Evolutionary conservation across 495 filamentous ascomycete genomes (phyloP).

Genomic region (Mytilinidion resinicola): DNA sequence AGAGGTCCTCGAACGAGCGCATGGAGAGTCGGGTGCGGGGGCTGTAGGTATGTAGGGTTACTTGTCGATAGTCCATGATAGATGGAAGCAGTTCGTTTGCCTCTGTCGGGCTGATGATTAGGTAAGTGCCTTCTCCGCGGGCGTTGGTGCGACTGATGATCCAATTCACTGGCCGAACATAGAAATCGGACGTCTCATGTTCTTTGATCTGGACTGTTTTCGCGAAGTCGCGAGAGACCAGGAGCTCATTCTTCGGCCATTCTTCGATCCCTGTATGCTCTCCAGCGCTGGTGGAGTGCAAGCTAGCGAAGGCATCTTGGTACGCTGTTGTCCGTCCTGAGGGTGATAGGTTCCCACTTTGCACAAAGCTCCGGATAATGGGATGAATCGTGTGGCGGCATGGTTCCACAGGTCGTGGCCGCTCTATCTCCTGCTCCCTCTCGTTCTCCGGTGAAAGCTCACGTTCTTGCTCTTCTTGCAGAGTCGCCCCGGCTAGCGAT

Average conservation of each 20-base stretch:
- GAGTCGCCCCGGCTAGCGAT: slow-evolving; percentile 33
- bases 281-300: slow-evolving; percentile 40
- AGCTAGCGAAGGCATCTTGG: slow-evolving; percentile 43
- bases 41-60: slow-evolving; percentile 52
- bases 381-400: slow-evolving; percentile 40
- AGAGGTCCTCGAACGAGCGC: slow-evolving; percentile 34
- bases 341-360: slow-evolving; percentile 22
- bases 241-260: slow-evolving; percentile 39
- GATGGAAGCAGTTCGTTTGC: slow-evolving; percentile 46
- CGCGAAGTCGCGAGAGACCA: slow-evolving; percentile 53
- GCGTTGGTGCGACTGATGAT: slow-evolving; percentile 28
- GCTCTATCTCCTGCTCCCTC: slow-evolving; percentile 49
- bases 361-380: slow-evolving; percentile 42
- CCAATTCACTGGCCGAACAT: slow-evolving; percentile 55
- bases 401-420: slow-evolving; percentile 39
- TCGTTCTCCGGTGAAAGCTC: slow-evolving; percentile 61
- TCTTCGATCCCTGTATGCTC: slow-evolving; percentile 27
- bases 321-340: slow-evolving; percentile 32
- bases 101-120: slow-evolving; percentile 60
- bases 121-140: slow-evolving; percentile 30
- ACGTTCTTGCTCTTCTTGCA: slow-evolving; percentile 66
- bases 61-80: slow-evolving; percentile 33
- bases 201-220: slow-evolving; percentile 38
- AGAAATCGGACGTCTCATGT: slow-evolving; percentile 39
- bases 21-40: slow-evolving; percentile 45